phyloP scores from a whole-genome alignment of 768 basidiomycete species.

The Sporobolomyces roseus region DNA sequence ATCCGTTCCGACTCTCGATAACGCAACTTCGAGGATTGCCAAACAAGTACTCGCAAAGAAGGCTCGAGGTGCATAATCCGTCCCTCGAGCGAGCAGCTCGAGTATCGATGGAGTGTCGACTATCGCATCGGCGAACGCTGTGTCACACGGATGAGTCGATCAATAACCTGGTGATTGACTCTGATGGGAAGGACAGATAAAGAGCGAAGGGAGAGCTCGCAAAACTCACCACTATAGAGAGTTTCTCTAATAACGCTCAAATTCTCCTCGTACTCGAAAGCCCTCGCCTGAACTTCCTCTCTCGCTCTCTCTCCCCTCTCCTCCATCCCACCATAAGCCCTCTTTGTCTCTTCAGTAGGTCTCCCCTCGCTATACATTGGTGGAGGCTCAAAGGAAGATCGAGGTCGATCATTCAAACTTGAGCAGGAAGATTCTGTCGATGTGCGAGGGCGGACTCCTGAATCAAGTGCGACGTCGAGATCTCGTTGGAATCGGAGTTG shows the following conservation, averaged over 20 bases:
- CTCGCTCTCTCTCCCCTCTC: constrained; percentile 9
- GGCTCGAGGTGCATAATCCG: constrained; percentile 56
- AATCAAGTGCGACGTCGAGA: constrained; percentile 73
- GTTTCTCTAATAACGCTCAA: constrained; percentile 81
- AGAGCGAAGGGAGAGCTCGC: neutral
- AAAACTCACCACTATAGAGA: constrained; percentile 58
- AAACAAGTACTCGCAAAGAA: constrained; percentile 73
- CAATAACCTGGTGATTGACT: neutral
- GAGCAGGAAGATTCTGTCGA: constrained; percentile 18
- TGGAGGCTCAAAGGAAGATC: constrained; percentile 68
- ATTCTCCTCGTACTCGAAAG: neutral
- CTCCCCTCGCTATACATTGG: constrained; percentile 58
- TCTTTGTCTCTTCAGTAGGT: constrained; percentile 30
- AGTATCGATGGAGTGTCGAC: constrained; percentile 59
- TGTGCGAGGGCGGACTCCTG: constrained; percentile 51
- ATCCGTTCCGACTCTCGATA: constrained; percentile 52
- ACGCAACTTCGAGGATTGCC: constrained; percentile 67
- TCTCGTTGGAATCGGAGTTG: constrained; percentile 72
- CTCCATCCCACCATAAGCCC: constrained; percentile 44
- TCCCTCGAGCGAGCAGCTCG: constrained; percentile 59
- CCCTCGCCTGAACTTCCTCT: neutral
- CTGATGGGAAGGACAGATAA: too few species aligned
- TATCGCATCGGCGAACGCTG: constrained; percentile 65
- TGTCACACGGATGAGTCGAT: neutral
- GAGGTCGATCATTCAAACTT: constrained; percentile 46